A percentile compares a stretch with the other conserved stretches of the same genome.
Conservation (phyloP, 2,329 filamentous ascomycete species). For the Botryotinia narcissicola region DNA sequence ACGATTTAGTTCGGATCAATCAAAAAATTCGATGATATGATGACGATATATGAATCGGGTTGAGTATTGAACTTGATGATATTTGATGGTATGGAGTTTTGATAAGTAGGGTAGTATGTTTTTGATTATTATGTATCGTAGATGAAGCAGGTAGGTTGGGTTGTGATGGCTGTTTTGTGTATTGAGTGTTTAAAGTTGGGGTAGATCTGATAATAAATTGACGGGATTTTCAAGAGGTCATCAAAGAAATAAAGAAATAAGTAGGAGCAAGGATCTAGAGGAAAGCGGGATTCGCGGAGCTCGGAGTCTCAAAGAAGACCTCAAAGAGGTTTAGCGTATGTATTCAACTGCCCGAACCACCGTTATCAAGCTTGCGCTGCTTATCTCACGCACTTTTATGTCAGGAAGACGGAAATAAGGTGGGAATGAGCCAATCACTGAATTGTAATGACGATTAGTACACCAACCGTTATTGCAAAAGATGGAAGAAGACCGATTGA, state of each 20-base stretch:
- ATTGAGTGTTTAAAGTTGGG: background rate
- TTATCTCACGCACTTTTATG: background rate
- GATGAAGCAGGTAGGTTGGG: background rate
- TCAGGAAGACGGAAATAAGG: background rate
- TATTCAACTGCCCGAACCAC: background rate
- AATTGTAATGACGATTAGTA: background rate
- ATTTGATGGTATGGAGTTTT: background rate
- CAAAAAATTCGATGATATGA: constrained; percentile 1
- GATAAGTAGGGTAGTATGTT: background rate
- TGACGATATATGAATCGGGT: background rate
- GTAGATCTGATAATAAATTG: constrained; percentile 16
- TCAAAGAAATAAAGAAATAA: background rate
- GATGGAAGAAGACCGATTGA: background rate
- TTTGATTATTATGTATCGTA: background rate
- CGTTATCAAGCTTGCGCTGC: background rate
- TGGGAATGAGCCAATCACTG: background rate
- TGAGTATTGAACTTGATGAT: background rate
- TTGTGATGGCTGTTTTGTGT: background rate
- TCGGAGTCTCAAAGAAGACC: background rate
- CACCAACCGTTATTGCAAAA: background rate
- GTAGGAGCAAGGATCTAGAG: background rate
- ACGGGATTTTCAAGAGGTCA: constrained; percentile 7
- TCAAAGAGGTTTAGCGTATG: background rate
- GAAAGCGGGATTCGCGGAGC: constrained; percentile 2
- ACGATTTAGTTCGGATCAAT: background rate